These are phyloP conservation scores for Leucocoprinus birnbaumii DNA, from an alignment of 768 basidiomycete species.

Conservation along the genomic window DNA sequence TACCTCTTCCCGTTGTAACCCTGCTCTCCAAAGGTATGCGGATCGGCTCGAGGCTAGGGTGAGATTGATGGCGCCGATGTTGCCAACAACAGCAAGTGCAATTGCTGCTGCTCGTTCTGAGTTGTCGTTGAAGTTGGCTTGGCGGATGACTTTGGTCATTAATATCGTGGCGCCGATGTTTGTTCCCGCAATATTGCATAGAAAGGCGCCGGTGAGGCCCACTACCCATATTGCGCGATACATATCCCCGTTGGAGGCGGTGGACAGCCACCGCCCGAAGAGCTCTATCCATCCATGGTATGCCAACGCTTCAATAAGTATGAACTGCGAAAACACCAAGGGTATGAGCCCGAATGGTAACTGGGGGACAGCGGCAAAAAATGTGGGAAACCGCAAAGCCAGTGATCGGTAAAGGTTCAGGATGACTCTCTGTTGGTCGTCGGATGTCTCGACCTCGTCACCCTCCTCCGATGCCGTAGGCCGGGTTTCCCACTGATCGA, in stretches of 20 bases:
- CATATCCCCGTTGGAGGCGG: slow-evolving; percentile 38
- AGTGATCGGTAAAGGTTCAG: slow-evolving; percentile 15
- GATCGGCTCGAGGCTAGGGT: slow-evolving; percentile 88
- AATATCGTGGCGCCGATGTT: slow-evolving; percentile 93
- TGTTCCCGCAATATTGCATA: slow-evolving; percentile 83
- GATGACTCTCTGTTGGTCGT: neutral
- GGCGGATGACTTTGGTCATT: slow-evolving; percentile 72
- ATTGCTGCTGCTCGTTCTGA: slow-evolving; percentile 56
- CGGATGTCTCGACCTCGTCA: neutral
- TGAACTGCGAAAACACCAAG: slow-evolving; percentile 94
- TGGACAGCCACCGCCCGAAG: slow-evolving; percentile 69
- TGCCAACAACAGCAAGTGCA: slow-evolving; percentile 81
- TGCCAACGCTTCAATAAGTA: slow-evolving; percentile 82
- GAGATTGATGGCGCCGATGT: slow-evolving; percentile 88
- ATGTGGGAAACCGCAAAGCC: slow-evolving; percentile 61
- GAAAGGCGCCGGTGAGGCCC: slow-evolving; percentile 66
- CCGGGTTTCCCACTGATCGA: too few relatives aligned
- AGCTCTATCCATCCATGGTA: slow-evolving; percentile 86
- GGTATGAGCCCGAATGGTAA: slow-evolving; percentile 83
- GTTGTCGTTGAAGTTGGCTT: slow-evolving; percentile 30
- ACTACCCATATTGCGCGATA: slow-evolving; percentile 61
- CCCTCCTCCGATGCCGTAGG: neutral
- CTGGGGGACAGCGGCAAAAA: slow-evolving; percentile 59
- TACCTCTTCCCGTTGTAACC: slow-evolving; percentile 73
- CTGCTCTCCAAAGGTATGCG: slow-evolving; percentile 79